Evolutionary conservation across 2,329 filamentous ascomycete species (phyloP).

Genomic region (Monosporascus cannonballus): DNA sequence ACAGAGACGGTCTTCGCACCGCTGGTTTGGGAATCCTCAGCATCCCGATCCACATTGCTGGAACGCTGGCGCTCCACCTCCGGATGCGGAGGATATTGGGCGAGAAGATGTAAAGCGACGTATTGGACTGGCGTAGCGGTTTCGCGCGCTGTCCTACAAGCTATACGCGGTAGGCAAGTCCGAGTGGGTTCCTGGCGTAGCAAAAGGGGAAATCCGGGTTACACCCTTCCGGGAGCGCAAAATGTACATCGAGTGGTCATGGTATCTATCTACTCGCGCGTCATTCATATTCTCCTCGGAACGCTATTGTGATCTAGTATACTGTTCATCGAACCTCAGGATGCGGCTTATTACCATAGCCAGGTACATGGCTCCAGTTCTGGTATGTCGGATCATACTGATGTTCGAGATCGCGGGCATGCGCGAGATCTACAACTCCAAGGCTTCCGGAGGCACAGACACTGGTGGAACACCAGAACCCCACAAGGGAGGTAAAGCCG

Average conservation of each 20-base stretch:
- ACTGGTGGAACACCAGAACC: too few species aligned
- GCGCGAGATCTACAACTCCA: constrained; percentile 3
- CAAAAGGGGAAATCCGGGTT: constrained; percentile 5
- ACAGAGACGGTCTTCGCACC: constrained; percentile 7
- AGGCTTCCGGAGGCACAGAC: too few species aligned
- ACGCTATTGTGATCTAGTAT: constrained; percentile 21
- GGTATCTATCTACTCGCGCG: constrained; percentile 14
- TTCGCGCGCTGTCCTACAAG: constrained; percentile 1
- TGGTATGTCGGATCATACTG: constrained; percentile 17
- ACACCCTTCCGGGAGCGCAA: constrained; percentile 2
- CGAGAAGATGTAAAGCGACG: neutral
- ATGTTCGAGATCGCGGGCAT: constrained; percentile 21
- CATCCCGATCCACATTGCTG: constrained; percentile 10
- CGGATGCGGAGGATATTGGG: constrained; percentile 6
- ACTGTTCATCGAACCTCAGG: constrained; percentile 15
- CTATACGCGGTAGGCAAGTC: constrained; percentile 2
- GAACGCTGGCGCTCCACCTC: constrained; percentile 6
- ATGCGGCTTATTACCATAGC: constrained; percentile 17
- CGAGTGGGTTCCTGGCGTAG: constrained; percentile 4
- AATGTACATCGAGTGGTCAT: constrained; percentile 10
- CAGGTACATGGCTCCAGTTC: constrained; percentile 17
- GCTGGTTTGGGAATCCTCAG: constrained; percentile 9
- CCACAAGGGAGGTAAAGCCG: too few species aligned
- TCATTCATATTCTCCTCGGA: constrained; percentile 21
- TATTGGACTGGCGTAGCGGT: constrained; percentile 1